Evolutionary conservation across 768 basidiomycete species (phyloP), one percentile per base, ranked within the genome.

Genomic region (Mycena amicta): DNA sequence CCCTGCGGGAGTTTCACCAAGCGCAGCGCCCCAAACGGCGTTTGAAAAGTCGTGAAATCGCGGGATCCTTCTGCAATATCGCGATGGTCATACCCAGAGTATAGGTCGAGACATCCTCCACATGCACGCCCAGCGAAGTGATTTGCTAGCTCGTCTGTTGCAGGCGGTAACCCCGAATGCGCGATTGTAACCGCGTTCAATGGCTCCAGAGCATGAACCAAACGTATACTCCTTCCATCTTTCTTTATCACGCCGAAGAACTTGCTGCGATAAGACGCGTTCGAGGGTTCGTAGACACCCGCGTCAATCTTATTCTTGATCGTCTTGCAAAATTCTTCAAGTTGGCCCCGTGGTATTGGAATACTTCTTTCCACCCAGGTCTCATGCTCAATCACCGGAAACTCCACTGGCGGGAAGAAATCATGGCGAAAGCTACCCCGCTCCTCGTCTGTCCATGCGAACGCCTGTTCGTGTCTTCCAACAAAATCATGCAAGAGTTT

Each of bases 41-140:
- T 68, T 51, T 67, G 63, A 49, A 74, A 75, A 0, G 67, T 71
- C 1, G 72, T 75, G 8, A 72, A 57, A 33, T 73, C 69, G 3
- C 65, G 45, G 0, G 65, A 73, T 5, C 61, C 57, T 2, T 62
- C 65, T 3, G 66, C 61, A 0, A 76, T 63, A 0, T 57, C 52
- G 0, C 65, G 60, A 4, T 74, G 61, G 23, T 75, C 66, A 52
- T 69, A 71, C 11, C 69, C 70, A 0, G 67, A 59, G 27, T 59
- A 67, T 6, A 71, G 53, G 30, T 70, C 66, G 2, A 70, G 50
- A n/a, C 65, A 64, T 0, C 63, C 59, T 13, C 63, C 60, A 31
- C 67, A 67, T 3, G 56, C 50, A 0, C 66, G 54, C 54, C 18
- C 63, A 28, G 39, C 66, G 45, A 50, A 66, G 57, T 20, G 57